phyloP scores from a whole-genome alignment of 2,329 filamentous ascomycete species.

The Fusarium cicatricum region DNA sequence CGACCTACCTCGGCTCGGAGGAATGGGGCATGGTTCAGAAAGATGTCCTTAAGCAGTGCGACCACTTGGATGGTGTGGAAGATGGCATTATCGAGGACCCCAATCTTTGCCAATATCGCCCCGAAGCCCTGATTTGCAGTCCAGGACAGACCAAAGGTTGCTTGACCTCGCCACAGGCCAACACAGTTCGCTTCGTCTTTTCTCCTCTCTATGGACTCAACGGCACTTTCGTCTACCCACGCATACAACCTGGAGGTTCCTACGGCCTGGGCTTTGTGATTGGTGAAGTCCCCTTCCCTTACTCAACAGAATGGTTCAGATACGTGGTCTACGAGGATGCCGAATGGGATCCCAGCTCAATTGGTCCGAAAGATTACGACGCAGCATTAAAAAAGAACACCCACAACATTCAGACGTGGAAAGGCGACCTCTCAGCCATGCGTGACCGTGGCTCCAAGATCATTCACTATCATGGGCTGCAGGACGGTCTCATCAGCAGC shows the following conservation, averaged over 20 bases:
- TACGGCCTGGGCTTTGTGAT: slow-evolving; percentile 38
- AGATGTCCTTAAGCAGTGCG: slow-evolving; percentile 59
- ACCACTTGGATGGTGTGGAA: slow-evolving; percentile 56
- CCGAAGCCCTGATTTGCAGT: slow-evolving; percentile 50
- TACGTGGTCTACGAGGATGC: slow-evolving; percentile 53
- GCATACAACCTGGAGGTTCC: slow-evolving; percentile 38
- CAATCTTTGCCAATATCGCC: slow-evolving; percentile 54
- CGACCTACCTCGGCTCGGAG: slow-evolving; percentile 30
- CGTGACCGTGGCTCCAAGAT: slow-evolving; percentile 53
- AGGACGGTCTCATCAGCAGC: slow-evolving; percentile 29
- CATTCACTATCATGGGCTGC: slow-evolving; percentile 56
- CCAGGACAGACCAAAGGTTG: slow-evolving; percentile 13
- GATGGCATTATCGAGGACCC: slow-evolving; percentile 61
- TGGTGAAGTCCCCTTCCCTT: slow-evolving; percentile 3
- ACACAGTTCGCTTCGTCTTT: slow-evolving; percentile 24
- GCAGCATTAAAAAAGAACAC: slow-evolving; percentile 39
- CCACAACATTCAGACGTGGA: slow-evolving; percentile 42
- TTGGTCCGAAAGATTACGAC: slow-evolving; percentile 52
- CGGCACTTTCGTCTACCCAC: slow-evolving; percentile 41
- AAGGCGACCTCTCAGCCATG: slow-evolving; percentile 51
- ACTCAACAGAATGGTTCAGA: slow-evolving; percentile 45
- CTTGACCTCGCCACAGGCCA: slow-evolving; percentile 12
- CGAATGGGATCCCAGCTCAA: slow-evolving; percentile 35
- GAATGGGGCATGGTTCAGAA: slow-evolving; percentile 54
- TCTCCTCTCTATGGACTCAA: slow-evolving; percentile 36